Evolutionary conservation across 2,329 filamentous ascomycete species (phyloP).

Genomic region (Aureobasidium sp.): DNA sequence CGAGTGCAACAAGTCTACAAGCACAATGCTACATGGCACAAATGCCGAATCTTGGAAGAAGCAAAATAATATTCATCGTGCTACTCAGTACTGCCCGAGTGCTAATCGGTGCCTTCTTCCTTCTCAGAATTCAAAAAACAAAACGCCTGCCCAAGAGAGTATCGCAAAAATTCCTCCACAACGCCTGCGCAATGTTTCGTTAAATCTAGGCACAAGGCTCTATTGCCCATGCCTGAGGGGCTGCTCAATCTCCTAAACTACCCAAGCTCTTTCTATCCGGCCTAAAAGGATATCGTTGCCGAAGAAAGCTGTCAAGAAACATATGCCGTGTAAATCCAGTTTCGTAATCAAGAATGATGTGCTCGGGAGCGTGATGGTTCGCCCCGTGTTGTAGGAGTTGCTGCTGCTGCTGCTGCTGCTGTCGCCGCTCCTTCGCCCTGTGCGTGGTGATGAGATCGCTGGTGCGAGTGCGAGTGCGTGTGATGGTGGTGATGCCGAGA

Average conservation of each 20-base stretch:
- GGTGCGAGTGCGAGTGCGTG: conserved; percentile 8
- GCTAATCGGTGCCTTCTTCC: not conserved
- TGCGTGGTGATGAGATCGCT: not conserved
- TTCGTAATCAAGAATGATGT: conserved; percentile 8
- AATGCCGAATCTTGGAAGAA: not conserved
- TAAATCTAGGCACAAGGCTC: conserved; percentile 1
- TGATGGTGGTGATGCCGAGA: conserved; percentile 15
- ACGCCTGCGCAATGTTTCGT: conserved; percentile 12
- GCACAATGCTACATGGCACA: not conserved
- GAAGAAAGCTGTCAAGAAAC: not conserved
- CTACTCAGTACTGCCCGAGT: not conserved
- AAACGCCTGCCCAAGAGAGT: not conserved
- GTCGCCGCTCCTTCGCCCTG: not conserved
- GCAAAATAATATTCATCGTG: conserved; percentile 1
- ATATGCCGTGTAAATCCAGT: conserved; percentile 8
- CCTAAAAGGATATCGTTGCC: conserved; percentile 8
- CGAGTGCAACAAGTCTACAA: not conserved
- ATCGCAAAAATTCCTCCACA: not conserved
- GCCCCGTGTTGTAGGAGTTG: not conserved
- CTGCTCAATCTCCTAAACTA: not conserved
- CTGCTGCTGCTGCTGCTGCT: not conserved
- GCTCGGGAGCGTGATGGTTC: not conserved
- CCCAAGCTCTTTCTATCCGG: not conserved
- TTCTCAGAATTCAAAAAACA: not conserved
- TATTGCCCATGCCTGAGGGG: not conserved